These are phyloP conservation scores for Cryptococcus jaspeensis DNA, from an alignment of 1,284 basidiomycete species.

Conservation along the genomic window DNA sequence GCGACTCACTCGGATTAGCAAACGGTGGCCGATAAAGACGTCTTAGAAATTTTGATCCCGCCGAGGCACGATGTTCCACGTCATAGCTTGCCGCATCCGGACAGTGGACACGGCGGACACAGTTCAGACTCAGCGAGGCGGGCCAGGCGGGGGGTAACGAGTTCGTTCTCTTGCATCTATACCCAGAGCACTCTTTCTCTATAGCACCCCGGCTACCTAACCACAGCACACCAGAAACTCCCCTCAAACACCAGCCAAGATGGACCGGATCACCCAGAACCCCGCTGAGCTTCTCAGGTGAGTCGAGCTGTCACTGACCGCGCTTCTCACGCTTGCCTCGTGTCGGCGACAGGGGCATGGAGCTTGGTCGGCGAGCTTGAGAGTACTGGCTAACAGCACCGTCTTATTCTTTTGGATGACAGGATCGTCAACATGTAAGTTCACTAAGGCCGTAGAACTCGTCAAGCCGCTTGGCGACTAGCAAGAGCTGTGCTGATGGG, in stretches of 20 bases:
- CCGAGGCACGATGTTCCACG: neutral
- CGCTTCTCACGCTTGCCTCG: neutral
- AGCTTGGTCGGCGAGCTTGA: neutral
- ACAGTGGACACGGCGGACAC: neutral
- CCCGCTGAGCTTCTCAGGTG: conserved; percentile 49
- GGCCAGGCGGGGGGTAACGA: neutral
- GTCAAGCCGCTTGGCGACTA: neutral
- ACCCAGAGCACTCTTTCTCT: neutral
- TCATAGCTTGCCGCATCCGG: neutral
- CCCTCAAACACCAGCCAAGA: conserved; percentile 13
- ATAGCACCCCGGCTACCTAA: neutral
- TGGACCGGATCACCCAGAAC: conserved; percentile 49
- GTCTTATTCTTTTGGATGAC: neutral
- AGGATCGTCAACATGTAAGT: conserved; percentile 50
- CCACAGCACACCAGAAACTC: neutral
- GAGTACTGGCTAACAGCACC: neutral
- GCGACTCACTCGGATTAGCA: neutral
- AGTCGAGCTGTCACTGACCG: conserved; percentile 6
- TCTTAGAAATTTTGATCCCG: conserved; percentile 17
- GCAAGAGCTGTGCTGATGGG: neutral
- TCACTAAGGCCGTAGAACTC: neutral
- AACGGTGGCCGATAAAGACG: neutral
- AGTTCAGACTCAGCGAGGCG: neutral
- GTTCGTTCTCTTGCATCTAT: neutral
- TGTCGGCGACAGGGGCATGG: neutral